Conservation (phyloP, 371 early-diverging fungal species). For the Amoeboradix gromovi region DNA sequence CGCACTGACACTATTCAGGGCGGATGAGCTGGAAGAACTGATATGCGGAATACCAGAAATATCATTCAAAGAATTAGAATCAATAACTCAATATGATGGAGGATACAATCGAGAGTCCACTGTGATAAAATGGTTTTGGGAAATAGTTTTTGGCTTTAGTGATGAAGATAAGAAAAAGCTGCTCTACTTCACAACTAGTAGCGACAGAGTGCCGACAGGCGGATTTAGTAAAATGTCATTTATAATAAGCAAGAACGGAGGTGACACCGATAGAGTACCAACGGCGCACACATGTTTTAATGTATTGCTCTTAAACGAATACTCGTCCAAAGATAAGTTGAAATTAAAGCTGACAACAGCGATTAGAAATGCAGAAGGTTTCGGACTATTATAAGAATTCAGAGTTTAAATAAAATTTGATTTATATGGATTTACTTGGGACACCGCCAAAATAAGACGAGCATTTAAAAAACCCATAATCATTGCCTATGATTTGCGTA, state of each 20-base stretch:
- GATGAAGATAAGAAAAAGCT: slow-evolving; percentile 56
- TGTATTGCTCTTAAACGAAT: slow-evolving; percentile 75
- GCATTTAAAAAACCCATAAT: too few species aligned
- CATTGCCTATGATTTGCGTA: too few species aligned
- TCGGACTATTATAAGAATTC: slow-evolving; percentile 52
- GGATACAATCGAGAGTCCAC: not conserved
- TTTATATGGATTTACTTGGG: too few species aligned
- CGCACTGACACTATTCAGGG: slow-evolving; percentile 49
- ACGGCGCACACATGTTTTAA: slow-evolving; percentile 94
- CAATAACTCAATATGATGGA: not conserved
- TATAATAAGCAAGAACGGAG: slow-evolving; percentile 88
- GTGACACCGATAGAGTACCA: slow-evolving; percentile 50
- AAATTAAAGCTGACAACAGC: slow-evolving; percentile 59
- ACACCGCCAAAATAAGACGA: too few species aligned
- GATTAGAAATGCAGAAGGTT: slow-evolving; percentile 83
- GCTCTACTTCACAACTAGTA: slow-evolving; percentile 86
- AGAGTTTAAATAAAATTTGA: too few species aligned
- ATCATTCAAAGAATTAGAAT: not conserved
- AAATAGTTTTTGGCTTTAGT: slow-evolving; percentile 47
- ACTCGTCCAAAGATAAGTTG: slow-evolving; percentile 45
- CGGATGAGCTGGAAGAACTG: slow-evolving; percentile 76
- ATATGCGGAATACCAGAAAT: slow-evolving; percentile 72
- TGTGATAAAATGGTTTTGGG: slow-evolving; percentile 47
- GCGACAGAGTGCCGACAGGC: slow-evolving; percentile 79
- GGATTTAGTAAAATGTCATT: slow-evolving; percentile 65